Conservation (phyloP, 129 eudicot species). For the Cynara cardunculus region DNA sequence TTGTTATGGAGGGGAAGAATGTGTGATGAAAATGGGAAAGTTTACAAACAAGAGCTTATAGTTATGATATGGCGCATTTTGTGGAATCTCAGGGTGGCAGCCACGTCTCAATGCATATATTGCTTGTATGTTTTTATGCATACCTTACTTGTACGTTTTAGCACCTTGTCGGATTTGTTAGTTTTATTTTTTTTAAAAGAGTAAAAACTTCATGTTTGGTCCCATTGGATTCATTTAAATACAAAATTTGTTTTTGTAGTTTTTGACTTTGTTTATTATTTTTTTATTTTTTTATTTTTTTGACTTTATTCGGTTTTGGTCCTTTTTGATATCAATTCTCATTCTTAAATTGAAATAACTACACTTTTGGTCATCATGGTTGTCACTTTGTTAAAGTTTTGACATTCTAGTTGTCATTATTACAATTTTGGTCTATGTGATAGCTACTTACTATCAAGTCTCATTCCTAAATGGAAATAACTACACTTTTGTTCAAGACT, state of each 20-base stretch:
- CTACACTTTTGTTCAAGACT: no score
- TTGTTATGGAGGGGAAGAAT: neutral
- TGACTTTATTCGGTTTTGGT: no score
- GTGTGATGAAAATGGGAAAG: slow-evolving; percentile 24
- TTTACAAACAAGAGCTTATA: neutral
- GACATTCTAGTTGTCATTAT: no score
- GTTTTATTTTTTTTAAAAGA: neutral
- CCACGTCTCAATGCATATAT: slow-evolving; percentile 16
- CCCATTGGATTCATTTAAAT: neutral
- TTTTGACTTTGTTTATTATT: no score
- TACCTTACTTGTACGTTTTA: slow-evolving; percentile 1
- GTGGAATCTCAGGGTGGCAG: slow-evolving; percentile 19
- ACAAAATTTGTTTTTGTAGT: no score
- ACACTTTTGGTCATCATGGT: no score
- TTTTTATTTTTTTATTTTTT: no score
- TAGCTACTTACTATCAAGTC: no score
- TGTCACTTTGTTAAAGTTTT: no score
- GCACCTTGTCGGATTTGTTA: neutral
- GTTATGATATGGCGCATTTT: slow-evolving; percentile 25
- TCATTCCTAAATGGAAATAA: no score
- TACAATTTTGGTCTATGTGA: no score
- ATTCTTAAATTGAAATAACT: no score
- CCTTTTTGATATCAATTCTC: neutral
- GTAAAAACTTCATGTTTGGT: neutral
- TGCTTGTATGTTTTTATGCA: slow-evolving; percentile 12